These are phyloP conservation scores for Fusarium bactridioides DNA, from an alignment of 2,329 filamentous ascomycete genomes.

Conservation along the genomic window DNA sequence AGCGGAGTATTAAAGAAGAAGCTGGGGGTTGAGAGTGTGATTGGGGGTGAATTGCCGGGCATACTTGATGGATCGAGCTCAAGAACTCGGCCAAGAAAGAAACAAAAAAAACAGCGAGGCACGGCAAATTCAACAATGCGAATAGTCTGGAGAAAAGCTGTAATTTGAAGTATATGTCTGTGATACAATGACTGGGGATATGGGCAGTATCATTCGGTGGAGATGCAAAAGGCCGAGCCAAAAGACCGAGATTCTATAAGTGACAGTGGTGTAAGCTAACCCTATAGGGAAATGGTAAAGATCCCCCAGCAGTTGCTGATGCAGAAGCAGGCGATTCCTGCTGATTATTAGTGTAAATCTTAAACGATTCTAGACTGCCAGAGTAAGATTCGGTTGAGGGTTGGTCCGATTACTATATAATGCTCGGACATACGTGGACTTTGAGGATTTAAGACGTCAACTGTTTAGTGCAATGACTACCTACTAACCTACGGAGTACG, in stretches of 20 bases:
- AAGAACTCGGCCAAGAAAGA: neutral
- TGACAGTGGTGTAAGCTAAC: constrained; percentile 2
- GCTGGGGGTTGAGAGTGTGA: constrained; percentile 16
- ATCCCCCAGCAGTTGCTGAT: neutral
- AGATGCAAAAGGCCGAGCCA: constrained; percentile 24
- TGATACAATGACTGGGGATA: neutral
- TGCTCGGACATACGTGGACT: neutral
- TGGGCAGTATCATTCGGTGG: neutral
- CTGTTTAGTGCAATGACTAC: neutral
- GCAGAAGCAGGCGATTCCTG: neutral
- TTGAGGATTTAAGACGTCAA: neutral
- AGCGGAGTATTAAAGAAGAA: constrained; percentile 27
- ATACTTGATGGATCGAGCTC: neutral
- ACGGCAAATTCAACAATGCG: constrained; percentile 12
- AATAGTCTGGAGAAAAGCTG: neutral
- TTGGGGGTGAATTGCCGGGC: constrained; percentile 9
- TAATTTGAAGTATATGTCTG: neutral
- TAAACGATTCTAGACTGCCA: neutral
- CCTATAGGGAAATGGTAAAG: neutral
- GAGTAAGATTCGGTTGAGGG: constrained; percentile 17
- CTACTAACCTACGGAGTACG: neutral
- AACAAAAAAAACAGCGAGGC: constrained; percentile 6
- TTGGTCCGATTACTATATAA: constrained; percentile 6
- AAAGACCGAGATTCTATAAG: constrained; percentile 23
- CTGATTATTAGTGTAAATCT: neutral